Evolutionary conservation across 73 alveolate genomes (phyloP).

Genomic region (Blepharisma japonicum): DNA sequence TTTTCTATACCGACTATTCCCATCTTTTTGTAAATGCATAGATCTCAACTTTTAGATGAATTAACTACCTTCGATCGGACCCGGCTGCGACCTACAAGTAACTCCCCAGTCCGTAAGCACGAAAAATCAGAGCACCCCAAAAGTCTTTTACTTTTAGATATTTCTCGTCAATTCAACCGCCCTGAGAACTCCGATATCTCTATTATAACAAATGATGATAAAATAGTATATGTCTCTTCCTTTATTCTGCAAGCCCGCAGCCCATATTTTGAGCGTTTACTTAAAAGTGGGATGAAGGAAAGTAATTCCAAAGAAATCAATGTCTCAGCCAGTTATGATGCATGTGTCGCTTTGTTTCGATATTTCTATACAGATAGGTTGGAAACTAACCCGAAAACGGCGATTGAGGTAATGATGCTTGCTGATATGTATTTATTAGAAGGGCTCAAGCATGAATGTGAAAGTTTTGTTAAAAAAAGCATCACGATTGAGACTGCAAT

Average conservation of each 20-base stretch:
- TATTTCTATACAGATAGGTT: slow-evolving; percentile 9
- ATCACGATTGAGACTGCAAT: neutral
- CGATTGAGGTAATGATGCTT: neutral
- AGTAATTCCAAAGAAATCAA: neutral
- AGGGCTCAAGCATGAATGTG: slow-evolving; percentile 1
- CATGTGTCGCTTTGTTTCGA: neutral
- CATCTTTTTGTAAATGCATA: no score
- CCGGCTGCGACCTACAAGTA: no score
- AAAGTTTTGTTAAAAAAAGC: neutral
- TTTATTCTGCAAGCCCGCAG: slow-evolving; percentile 7
- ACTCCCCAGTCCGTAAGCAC: no score
- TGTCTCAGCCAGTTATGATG: neutral
- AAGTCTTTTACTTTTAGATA: neutral
- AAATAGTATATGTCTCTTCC: neutral
- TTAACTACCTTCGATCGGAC: no score
- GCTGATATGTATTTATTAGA: slow-evolving; percentile 17
- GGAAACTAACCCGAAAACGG: neutral
- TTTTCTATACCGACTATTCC: no score
- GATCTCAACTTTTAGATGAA: no score
- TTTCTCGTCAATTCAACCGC: neutral
- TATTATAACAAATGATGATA: neutral
- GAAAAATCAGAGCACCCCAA: no score
- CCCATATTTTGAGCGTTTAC: neutral
- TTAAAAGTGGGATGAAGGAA: slow-evolving; percentile 3
- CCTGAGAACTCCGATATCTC: slow-evolving; percentile 3